Evolutionary conservation across 2,329 filamentous ascomycete species (phyloP).

Genomic region (Sclerotinia glacialis): DNA sequence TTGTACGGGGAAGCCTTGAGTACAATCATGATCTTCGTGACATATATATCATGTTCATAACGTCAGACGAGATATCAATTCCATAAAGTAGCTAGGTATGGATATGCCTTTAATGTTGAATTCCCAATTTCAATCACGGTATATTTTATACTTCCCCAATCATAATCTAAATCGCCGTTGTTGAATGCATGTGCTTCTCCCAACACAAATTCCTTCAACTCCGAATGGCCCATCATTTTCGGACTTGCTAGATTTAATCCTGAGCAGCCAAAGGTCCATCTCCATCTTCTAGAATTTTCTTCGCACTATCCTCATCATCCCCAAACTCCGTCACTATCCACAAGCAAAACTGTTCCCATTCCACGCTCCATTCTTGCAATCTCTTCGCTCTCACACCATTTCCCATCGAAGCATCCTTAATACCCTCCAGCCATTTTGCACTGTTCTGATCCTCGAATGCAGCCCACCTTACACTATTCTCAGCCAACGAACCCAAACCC

Average conservation of each 20-base stretch:
- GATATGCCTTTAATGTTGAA: slow-evolving; percentile 20
- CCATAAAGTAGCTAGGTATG: neutral
- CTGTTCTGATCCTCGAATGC: slow-evolving; percentile 76
- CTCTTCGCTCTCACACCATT: slow-evolving; percentile 66
- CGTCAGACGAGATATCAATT: neutral
- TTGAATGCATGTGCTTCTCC: neutral
- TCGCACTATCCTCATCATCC: slow-evolving; percentile 40
- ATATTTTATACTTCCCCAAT: neutral
- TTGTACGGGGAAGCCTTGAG: neutral
- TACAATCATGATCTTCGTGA: neutral
- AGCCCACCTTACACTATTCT: slow-evolving; percentile 90
- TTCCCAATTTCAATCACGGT: slow-evolving; percentile 4
- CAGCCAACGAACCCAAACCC: slow-evolving; percentile 79
- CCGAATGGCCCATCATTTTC: neutral
- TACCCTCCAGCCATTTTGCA: slow-evolving; percentile 67
- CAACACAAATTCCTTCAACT: slow-evolving; percentile 12
- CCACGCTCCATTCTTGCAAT: slow-evolving; percentile 72
- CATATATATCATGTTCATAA: neutral
- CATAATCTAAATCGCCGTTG: slow-evolving; percentile 13
- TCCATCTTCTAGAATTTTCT: slow-evolving; percentile 27
- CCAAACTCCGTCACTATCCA: slow-evolving; percentile 82
- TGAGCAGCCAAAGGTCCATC: slow-evolving; percentile 28
- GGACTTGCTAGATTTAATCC: slow-evolving; percentile 18
- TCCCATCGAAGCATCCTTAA: slow-evolving; percentile 73
- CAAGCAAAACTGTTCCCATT: slow-evolving; percentile 87